Evolutionary conservation across 148 eudicot genomes (phyloP), one percentile per base, ranked within the genome.

Genomic region (Amaranthus hypochondriacus): DNA sequence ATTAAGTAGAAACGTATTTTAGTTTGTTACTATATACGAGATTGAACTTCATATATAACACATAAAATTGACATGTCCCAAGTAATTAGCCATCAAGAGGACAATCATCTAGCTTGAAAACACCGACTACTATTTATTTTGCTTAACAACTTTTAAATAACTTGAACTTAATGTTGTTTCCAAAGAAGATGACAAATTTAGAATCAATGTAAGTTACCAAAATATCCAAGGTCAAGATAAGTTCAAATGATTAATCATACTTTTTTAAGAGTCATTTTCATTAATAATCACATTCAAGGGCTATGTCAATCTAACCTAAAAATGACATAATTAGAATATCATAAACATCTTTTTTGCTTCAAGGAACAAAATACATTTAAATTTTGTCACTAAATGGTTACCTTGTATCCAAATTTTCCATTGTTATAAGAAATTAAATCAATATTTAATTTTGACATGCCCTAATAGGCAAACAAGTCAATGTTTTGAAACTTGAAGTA

Each of bases 121-220:
- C 56, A 13, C 48, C 60, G 60, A 53, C 69, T 76, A 57, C 73
- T 18, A 18, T 18, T 76, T 76, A 59, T 69, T 51, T 68, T 9
- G 60, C 18, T 59, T 46, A 15, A 43, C 58, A 52, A 68, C 78
- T 68, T 53, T 42, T 2, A 1, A 53, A 52, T 6, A 7, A 72
- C 50, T 10, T 62, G 42, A 49, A 28, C 28, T 42, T 5, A 21
- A 55, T n/a, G 18, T 49, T 61, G 51, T 6, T 73, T 73, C 56
- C 66, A 60, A 52, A 62, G 9, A 39, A 52, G 15, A 73, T 63
- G 76, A 53, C 69, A 69, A 58, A 42, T 59, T 7, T 48, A 15
- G 12, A 46, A 44, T 62, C 68, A 69, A 39, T 69, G 14, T 61
- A 69, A 9, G 66, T 68, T 75, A 42, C 76, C 9, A 76, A 53